Base-by-base conservation (phyloP, 2,329 filamentous ascomycete species). In the Aureobasidium leucospermi region DNA sequence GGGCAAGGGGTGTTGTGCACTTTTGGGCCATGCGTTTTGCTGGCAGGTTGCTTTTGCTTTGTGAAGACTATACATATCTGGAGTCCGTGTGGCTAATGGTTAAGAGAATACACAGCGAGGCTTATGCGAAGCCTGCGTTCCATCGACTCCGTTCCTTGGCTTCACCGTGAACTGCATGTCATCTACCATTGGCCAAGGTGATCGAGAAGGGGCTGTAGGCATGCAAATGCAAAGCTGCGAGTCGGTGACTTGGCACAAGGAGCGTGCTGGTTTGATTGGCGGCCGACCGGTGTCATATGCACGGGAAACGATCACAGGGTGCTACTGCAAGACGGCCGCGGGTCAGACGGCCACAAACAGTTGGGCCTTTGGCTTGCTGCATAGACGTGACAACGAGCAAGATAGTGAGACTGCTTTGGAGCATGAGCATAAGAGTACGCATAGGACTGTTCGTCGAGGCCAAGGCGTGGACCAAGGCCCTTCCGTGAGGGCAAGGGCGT, bases 261-360 rank as follows among this genome's bases (percentile, higher is more conserved):
- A 43, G 51, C 59, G 59, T 61, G 59, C 36, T 16, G 19, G 46
- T 34, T 58, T 58, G 38, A 61, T 61, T 61, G 59, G 59, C 23
- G 38, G 10, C 6, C 10, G 38, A 41, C 11, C 15, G 15, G 15
- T 9, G 36, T 41, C 48, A 31, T n/a, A 52, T 11, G 13, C n/a
- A 16, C 16, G 10, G 10, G 36, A n/a, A 29, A 29, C 23, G 34
- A 52, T 41, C 6, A 41, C 48, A 52, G n/a, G 23, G 19, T 23
- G 16, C 48, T 42, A 38, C 51, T 55, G 51, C 51, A 55, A 32
- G 48, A 41, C 48, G 19, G 34, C 28, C 13, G 36, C 23, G 15
- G 36, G 48, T 52, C 34, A 52, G 48, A 52, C 48, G 36, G 36
- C 19, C 36, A 39, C 19, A 41, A 10, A n/a, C 46, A 49, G 47